Evolutionary conservation across 306 rosid species (phyloP).

Genomic region (Sphenostylis stenocarpa): DNA sequence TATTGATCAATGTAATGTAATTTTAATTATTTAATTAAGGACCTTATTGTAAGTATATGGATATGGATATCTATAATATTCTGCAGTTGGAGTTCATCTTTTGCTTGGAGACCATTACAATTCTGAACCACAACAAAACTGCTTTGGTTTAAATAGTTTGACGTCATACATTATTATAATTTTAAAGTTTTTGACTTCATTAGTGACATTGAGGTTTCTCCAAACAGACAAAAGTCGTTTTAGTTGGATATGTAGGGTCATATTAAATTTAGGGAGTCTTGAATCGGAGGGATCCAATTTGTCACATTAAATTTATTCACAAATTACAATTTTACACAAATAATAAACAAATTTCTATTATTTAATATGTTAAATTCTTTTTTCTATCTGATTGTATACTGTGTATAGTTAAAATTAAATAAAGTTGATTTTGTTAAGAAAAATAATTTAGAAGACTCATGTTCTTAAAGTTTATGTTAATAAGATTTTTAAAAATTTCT

Average conservation of each 20-base stretch:
- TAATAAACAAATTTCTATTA: too few species aligned
- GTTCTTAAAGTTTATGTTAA: too few species aligned
- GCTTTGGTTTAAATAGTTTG: background rate
- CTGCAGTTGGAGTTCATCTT: background rate
- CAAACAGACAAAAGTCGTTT: background rate
- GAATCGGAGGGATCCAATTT: too few species aligned
- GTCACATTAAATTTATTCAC: too few species aligned
- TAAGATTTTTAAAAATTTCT: too few species aligned
- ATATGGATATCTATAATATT: background rate
- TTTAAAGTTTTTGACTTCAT: background rate
- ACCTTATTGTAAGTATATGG: background rate
- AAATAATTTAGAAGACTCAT: too few species aligned
- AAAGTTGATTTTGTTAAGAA: background rate
- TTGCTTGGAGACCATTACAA: background rate
- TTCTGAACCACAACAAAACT: background rate
- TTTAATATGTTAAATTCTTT: background rate
- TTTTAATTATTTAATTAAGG: background rate
- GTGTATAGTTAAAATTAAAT: background rate
- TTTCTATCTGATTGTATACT: background rate
- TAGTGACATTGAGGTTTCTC: too few species aligned
- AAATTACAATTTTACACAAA: too few species aligned
- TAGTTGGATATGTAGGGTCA: too few species aligned
- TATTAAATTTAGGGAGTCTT: too few species aligned
- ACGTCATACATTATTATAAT: background rate
- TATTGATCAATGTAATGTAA: conserved; percentile 26